Evolutionary conservation across 805 yeast genomes (phyloP).

Genomic region (Wickerhamiella parazyma): DNA sequence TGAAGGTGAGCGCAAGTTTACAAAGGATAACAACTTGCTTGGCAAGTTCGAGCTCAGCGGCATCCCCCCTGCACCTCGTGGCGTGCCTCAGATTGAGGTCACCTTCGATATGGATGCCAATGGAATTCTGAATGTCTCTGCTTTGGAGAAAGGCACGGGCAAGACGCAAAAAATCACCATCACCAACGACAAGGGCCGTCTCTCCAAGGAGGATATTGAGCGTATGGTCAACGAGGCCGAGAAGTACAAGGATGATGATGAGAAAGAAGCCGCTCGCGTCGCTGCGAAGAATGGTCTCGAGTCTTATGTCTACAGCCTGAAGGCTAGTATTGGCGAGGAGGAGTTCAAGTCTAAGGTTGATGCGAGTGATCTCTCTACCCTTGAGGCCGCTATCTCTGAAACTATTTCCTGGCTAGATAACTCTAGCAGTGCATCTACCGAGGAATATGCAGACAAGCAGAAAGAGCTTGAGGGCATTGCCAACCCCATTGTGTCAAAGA

Average conservation of each 20-base stretch:
- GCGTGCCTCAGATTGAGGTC: slow-evolving; percentile 96
- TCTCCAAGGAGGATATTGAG: slow-evolving; percentile 94
- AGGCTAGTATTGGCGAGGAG: slow-evolving; percentile 66
- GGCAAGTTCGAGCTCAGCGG: slow-evolving; percentile 96
- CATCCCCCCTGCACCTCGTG: slow-evolving; percentile 98
- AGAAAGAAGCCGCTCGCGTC: slow-evolving; percentile 83
- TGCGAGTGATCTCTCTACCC: slow-evolving; percentile 21
- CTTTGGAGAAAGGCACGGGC: slow-evolving; percentile 97
- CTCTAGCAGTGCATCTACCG: slow-evolving; percentile 62
- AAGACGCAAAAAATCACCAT: slow-evolving; percentile 93
- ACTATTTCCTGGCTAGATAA: slow-evolving; percentile 64
- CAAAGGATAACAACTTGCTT: slow-evolving; percentile 88
- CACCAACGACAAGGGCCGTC: slow-evolving; percentile 97
- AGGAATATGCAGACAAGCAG: slow-evolving; percentile 84
- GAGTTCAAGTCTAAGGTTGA: slow-evolving; percentile 55
- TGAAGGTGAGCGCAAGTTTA: slow-evolving; percentile 97
- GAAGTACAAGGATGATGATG: slow-evolving; percentile 94
- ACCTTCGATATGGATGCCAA: slow-evolving; percentile 95
- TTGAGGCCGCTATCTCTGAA: slow-evolving; percentile 22
- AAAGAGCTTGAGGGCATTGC: slow-evolving; percentile 92
- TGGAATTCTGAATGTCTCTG: slow-evolving; percentile 93
- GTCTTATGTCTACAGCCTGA: slow-evolving; percentile 87
- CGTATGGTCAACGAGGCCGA: slow-evolving; percentile 97
- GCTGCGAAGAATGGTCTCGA: slow-evolving; percentile 90
- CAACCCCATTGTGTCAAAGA: slow-evolving; percentile 92